phyloP scores from a whole-genome alignment of 495 filamentous ascomycete genomes.

The Tuber magnatum region DNA sequence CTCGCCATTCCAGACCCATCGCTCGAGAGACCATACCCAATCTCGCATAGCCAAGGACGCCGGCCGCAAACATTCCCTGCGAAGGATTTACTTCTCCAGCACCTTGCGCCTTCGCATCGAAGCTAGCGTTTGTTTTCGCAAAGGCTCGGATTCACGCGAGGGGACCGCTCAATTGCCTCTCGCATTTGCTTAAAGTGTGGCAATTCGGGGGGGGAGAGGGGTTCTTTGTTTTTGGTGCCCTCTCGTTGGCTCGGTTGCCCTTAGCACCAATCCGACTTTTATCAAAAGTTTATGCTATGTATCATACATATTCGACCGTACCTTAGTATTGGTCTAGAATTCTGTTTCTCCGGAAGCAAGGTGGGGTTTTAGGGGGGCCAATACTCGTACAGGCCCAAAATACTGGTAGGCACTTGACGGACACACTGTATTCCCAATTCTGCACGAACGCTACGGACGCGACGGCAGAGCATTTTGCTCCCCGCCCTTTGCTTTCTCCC shows the following conservation, averaged over 20 bases:
- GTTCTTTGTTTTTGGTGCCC: slow-evolving; percentile 18
- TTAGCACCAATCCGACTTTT: not conserved
- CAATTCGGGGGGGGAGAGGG: slow-evolving; percentile 20
- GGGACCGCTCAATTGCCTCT: not conserved
- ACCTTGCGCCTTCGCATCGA: slow-evolving; percentile 33
- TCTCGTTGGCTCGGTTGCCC: slow-evolving; percentile 26
- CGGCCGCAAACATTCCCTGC: slow-evolving; percentile 31
- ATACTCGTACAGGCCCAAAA: slow-evolving; percentile 22
- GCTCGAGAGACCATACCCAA: slow-evolving; percentile 32
- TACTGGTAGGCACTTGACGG: slow-evolving; percentile 21
- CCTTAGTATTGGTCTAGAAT: not conserved
- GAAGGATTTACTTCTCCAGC: slow-evolving; percentile 34
- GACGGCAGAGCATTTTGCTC: slow-evolving; percentile 9
- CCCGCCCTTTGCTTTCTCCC: slow-evolving; percentile 18
- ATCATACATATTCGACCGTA: not conserved
- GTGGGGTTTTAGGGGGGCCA: not conserved
- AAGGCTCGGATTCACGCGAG: not conserved
- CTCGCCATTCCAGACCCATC: slow-evolving; percentile 36
- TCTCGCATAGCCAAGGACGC: slow-evolving; percentile 38
- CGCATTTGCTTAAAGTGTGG: not conserved
- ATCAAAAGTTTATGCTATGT: not conserved
- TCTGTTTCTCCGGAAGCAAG: not conserved
- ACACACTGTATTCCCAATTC: slow-evolving; percentile 20
- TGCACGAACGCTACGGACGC: slow-evolving; percentile 14
- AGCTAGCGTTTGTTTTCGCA: not conserved